A percentile compares a stretch with the other conserved stretches of the same genome.
Evolutionary conservation across 1,139 yeast species (phyloP).

Genomic region (Arxiozyma bovina): DNA sequence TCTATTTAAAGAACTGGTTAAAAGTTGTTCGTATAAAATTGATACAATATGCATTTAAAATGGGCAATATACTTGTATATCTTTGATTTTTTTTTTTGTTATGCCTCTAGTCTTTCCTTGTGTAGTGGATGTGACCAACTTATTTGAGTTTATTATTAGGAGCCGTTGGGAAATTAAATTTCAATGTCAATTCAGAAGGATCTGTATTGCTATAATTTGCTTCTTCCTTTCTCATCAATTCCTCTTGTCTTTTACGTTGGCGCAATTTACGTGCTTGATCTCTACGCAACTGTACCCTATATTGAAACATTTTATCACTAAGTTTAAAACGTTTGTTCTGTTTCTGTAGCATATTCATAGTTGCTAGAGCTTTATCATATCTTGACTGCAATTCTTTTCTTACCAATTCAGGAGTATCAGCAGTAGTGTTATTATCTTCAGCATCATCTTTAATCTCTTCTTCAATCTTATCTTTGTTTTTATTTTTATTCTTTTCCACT

Average conservation of each 20-base stretch:
- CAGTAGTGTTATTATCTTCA: conserved; percentile 18
- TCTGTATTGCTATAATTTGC: conserved; percentile 29
- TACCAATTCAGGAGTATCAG: conserved; percentile 14
- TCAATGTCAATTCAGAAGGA: conserved; percentile 35
- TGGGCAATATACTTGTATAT: background rate
- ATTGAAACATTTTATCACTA: conserved; percentile 44
- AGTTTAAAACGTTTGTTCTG: conserved; percentile 41
- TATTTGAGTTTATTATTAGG: conserved; percentile 32
- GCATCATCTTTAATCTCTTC: conserved; percentile 16
- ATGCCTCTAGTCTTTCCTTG: background rate
- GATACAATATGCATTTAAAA: background rate
- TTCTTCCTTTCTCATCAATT: conserved; percentile 15
- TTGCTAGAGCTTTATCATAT: conserved; percentile 27
- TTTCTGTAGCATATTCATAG: conserved; percentile 24
- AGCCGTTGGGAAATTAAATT: conserved; percentile 49
- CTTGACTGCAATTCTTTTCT: conserved; percentile 17
- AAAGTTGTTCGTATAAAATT: background rate
- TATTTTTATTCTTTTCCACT: conserved; percentile 13
- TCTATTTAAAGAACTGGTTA: background rate
- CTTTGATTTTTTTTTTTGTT: too few relatives aligned
- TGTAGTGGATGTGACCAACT: background rate
- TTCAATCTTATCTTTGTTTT: conserved; percentile 14
- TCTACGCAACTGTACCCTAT: conserved; percentile 33
- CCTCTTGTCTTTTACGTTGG: conserved; percentile 33
- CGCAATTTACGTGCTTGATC: conserved; percentile 31